Evolutionary conservation across 2,329 filamentous ascomycete genomes (phyloP), one percentile per base, ranked within the genome.

Genomic region (Pestalotiopsis sp.): DNA sequence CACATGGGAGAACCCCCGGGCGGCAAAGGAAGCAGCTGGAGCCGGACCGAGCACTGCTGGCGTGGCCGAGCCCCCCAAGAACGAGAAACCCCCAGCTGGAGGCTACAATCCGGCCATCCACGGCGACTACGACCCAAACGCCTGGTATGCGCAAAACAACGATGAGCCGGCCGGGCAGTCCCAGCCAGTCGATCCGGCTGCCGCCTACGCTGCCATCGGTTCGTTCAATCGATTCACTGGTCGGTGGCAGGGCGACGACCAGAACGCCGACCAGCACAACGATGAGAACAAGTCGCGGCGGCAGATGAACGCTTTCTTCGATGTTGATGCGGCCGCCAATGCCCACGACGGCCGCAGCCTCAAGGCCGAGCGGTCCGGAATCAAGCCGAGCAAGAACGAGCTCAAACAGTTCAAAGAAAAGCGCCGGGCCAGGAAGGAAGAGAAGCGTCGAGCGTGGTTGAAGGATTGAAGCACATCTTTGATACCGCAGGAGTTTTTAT

Each of bases 81-180:
- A 78, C 68, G 79, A 80, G 69, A 78, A 67, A 65, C 81, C 73
- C 59, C 81, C 87, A 24, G 87, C 86, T 4, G 91, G 91, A 68
- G 94, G 95, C 69, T 99, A 99, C 82, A 97, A 98, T 77, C 96
- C 96, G 1, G 92, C 94, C 26, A 95, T 99, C 59, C 96, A 99
- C 78, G 96, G 96, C 73, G 92, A 94, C 81, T 99, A 98, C 83
- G 96, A 99, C 75, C 94, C 94, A 3, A 96, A 91, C 69, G 95
- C 96, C n/a, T 92, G 94, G 83, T 99, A 99, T 78, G 95, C 96
- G 11, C 87, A 92, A 76, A 82, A 84, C 59, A 78, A 85, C 58
- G 79, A 82, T 69, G 75, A 79, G 11, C 74, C 76, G 1, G 71
- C 80, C 55, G 79, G 79, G 6, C 72, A 74, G 61, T 77, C 78